Conservation (phyloP, 1,284 basidiomycete species). For the Boletus sp. region DNA sequence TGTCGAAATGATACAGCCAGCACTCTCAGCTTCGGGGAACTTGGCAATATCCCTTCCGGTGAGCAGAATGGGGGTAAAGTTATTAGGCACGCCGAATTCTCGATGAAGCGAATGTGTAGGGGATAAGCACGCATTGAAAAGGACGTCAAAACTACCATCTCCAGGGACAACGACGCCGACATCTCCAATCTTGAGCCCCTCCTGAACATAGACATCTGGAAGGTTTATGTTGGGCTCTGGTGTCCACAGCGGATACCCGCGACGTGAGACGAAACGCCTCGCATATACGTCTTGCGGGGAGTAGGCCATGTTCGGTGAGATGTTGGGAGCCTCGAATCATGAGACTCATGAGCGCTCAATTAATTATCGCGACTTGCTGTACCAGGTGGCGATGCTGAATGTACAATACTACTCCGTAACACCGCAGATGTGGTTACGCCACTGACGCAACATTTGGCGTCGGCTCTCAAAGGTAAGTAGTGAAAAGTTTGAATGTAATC, state of each 20-base stretch:
- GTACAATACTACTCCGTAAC: too few species aligned
- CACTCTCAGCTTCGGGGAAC: constrained; percentile 11
- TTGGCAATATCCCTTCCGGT: constrained; percentile 6
- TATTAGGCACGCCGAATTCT: constrained; percentile 10
- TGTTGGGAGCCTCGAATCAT: neutral
- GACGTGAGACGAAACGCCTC: constrained; percentile 17
- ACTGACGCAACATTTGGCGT: too few species aligned
- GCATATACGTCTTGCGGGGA: constrained; percentile 17
- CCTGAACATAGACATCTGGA: constrained; percentile 18
- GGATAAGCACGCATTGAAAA: constrained; percentile 30
- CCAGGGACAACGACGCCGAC: constrained; percentile 28
- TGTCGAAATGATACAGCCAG: constrained; percentile 16
- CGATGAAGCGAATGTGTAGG: constrained; percentile 7
- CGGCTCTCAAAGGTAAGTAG: too few species aligned
- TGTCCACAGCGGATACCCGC: constrained; percentile 29
- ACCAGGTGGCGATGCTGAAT: neutral
- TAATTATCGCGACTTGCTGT: neutral
- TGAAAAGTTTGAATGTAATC: too few species aligned
- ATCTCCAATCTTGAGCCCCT: constrained; percentile 30
- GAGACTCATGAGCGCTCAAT: neutral
- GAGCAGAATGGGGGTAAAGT: constrained; percentile 11
- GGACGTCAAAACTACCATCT: constrained; percentile 27
- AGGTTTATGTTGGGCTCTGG: constrained; percentile 25
- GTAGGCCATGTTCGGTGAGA: constrained; percentile 1
- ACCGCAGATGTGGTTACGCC: too few species aligned